These are phyloP conservation scores for Alternaria novae-zelandiae DNA, from an alignment of 2,329 filamentous ascomycete species.

Conservation along the genomic window DNA sequence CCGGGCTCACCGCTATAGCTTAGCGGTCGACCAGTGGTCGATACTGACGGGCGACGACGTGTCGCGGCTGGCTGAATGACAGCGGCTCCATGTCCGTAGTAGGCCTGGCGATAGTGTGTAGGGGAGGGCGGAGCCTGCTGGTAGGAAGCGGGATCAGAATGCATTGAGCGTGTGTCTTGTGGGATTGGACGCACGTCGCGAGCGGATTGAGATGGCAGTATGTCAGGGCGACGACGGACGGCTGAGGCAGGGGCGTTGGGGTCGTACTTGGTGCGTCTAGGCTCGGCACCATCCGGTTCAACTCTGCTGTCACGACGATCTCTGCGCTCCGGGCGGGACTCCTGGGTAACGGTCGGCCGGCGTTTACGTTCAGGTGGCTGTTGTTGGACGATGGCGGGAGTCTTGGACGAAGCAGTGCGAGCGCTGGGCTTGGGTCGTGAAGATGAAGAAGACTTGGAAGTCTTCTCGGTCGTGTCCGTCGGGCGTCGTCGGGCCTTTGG, in stretches of 20 bases:
- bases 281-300: constrained; percentile 42
- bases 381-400: constrained; percentile 9
- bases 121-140: constrained; percentile 36
- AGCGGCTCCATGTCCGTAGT: constrained; percentile 31
- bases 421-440: constrained; percentile 30
- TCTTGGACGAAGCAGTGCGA: constrained; percentile 33
- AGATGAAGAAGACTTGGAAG: constrained; percentile 27
- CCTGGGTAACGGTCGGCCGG: constrained; percentile 8
- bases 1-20: constrained; percentile 40
- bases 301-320: constrained; percentile 17
- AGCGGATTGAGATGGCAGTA: constrained; percentile 35
- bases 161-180: constrained; percentile 36
- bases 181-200: constrained; percentile 34
- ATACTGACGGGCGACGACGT: constrained; percentile 36
- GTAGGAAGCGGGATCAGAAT: constrained; percentile 38
- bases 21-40: constrained; percentile 36
- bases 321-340: constrained; percentile 9
- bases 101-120: constrained; percentile 30
- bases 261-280: constrained; percentile 39
- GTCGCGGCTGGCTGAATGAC: constrained; percentile 36
- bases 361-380: background rate
- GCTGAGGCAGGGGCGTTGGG: constrained; percentile 21
- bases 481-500: constrained; percentile 23
- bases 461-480: constrained; percentile 14
- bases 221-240: constrained; percentile 20